Conservation (phyloP, 208 protist species). For the Leishmania tropica region DNA sequence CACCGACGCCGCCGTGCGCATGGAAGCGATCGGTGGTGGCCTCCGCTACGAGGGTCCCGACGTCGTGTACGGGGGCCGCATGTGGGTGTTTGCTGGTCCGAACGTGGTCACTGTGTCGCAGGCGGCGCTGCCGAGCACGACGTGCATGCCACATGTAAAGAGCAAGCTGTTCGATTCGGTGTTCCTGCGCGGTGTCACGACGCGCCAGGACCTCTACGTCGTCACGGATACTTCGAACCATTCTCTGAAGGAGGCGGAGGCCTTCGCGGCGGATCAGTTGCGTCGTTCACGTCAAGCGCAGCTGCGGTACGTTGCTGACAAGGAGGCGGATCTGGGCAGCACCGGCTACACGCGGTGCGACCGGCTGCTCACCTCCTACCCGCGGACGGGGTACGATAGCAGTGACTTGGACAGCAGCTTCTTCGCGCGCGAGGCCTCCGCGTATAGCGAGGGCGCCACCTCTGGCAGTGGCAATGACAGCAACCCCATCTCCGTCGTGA, state of each 20-base stretch:
- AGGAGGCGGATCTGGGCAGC: conserved; percentile 7
- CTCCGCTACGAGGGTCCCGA: conserved; percentile 75
- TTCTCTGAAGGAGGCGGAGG: conserved; percentile 36
- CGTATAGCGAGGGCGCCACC: not conserved
- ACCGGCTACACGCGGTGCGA: conserved; percentile 4
- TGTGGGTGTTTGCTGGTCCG: conserved; percentile 76
- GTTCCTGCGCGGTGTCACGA: conserved; percentile 61
- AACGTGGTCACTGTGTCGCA: conserved; percentile 62
- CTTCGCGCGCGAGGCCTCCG: not conserved
- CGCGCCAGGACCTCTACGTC: conserved; percentile 61
- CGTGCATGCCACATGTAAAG: conserved; percentile 22
- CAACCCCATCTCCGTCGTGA: not conserved
- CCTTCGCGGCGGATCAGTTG: conserved; percentile 37
- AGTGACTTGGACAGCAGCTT: conserved; percentile 7
- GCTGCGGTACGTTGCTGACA: conserved; percentile 10
- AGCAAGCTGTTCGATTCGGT: conserved; percentile 38
- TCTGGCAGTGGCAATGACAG: not conserved
- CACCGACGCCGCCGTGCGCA: conserved; percentile 55
- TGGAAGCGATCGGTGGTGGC: conserved; percentile 31
- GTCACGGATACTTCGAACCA: conserved; percentile 37
- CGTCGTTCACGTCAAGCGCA: conserved; percentile 21
- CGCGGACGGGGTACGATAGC: conserved; percentile 15
- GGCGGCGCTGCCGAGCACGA: conserved; percentile 9
- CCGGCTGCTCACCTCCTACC: conserved; percentile 12
- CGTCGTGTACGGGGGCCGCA: conserved; percentile 58